Evolutionary conservation across 139 green algal species (phyloP).

Genomic region (Chlorella sp.): DNA sequence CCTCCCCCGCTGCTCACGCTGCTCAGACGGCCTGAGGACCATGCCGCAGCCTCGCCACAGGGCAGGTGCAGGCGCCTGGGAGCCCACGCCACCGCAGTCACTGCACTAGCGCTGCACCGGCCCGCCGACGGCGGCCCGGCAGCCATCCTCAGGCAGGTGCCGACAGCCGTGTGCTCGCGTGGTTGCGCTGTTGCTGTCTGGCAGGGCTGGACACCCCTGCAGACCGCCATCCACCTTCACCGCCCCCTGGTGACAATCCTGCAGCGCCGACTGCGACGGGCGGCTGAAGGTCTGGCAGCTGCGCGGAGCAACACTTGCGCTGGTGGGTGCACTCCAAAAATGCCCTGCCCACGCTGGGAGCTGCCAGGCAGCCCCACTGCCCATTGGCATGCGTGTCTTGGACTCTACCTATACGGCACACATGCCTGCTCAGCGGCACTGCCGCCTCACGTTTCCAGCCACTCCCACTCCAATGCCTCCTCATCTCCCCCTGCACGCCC

Average conservation of each 20-base stretch:
- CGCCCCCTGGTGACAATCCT: no score
- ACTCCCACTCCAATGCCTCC: not conserved
- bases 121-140: not conserved
- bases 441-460: no score
- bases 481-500: not conserved
- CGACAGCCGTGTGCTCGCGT: not conserved
- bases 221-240: no score
- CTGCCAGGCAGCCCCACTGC: no score
- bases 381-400: no score
- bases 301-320: not conserved
- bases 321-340: not conserved
- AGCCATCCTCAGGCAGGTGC: not conserved
- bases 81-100: not conserved
- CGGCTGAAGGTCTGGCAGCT: conserved; percentile 15
- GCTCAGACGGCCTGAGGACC: not conserved
- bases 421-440: no score
- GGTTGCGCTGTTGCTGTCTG: not conserved
- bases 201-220: not conserved
- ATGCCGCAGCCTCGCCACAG: not conserved
- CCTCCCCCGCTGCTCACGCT: not conserved
- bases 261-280: conserved; percentile 4
- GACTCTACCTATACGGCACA: no score
- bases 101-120: not conserved
- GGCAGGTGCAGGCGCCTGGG: not conserved
- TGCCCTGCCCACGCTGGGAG: no score